Evolutionary conservation across 495 filamentous ascomycete species (phyloP), one percentile per base, ranked within the genome.

Genomic region (Monascus purpureus): DNA sequence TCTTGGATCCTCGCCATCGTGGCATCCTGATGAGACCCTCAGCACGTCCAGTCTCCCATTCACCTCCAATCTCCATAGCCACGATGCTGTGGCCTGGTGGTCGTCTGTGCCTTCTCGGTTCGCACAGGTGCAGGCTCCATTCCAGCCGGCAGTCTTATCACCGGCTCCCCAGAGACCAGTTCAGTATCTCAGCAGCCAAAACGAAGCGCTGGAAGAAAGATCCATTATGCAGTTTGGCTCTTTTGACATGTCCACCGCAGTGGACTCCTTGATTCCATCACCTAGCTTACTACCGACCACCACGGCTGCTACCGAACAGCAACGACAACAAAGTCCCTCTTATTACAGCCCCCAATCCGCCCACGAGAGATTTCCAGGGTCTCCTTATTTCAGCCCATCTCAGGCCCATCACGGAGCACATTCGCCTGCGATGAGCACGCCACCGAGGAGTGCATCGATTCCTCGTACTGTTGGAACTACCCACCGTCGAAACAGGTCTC

Each of bases 161-260:
- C 52, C 59, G 2, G 32, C 47, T n/a, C 47, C 52, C 19, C 47
- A 57, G 24, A 44, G 45, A 29, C 37, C 48, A 8, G 48, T 60
- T 31, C 49, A 52, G 38, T 44, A 28, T 29, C 35, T 51, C 25
- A 37, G 41, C n/a, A 42, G 37, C 25, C 56, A 52, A 29, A 52
- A 52, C 42, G 53, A 57, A 29, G 45, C 62, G 36, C 53, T 62
- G 37, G 53, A 59, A 46, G 57, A 52, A 13, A 59, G 61, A 6
- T 53, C 65, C 18, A 64, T 67, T 61, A 63, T 65, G 25, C 60
- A 66, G 38, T 42, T 62, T 29, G 50, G 59, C 35, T 49, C 52
- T 11, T 57, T 55, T 32, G 54, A 56, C 16, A 46, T 59, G 34
- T 46, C 57, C 12, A 40, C 42, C 19, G 11, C 36, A 17, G 4